These are phyloP conservation scores for Raffaelea deltoideospora DNA, from an alignment of 2,329 filamentous ascomycete genomes.

Conservation along the genomic window DNA sequence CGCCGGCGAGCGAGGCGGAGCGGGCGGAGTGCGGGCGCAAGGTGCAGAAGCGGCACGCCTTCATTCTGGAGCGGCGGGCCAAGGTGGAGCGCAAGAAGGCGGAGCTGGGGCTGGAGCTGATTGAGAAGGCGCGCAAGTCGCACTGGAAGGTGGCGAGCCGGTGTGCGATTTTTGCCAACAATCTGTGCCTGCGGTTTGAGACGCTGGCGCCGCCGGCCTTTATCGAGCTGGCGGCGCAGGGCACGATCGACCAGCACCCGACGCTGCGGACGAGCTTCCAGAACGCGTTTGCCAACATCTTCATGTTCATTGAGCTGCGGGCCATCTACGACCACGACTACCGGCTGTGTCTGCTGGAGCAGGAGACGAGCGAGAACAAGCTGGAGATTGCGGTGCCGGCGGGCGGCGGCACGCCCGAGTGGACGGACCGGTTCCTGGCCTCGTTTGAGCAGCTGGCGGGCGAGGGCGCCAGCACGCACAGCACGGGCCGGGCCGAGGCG, in stretches of 20 bases:
- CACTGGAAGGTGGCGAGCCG: conserved; percentile 95
- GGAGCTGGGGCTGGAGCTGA: conserved; percentile 65
- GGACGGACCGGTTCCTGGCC: conserved; percentile 64
- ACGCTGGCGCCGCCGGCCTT: conserved; percentile 68
- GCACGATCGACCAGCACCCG: conserved; percentile 82
- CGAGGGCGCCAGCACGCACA: conserved; percentile 13
- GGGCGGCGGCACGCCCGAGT: conserved; percentile 52
- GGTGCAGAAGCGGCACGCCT: conserved; percentile 53
- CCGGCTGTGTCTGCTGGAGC: conserved; percentile 69
- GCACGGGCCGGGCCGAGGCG: conserved; percentile 28
- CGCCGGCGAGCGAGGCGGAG: conserved; percentile 34
- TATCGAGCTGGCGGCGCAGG: conserved; percentile 66
- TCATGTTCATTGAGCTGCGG: conserved; percentile 76
- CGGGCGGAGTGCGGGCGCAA: conserved; percentile 36
- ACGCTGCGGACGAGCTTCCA: conserved; percentile 69
- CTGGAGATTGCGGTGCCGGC: conserved; percentile 53
- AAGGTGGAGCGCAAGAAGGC: conserved; percentile 76
- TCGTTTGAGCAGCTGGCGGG: conserved; percentile 46
- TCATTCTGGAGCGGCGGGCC: conserved; percentile 58
- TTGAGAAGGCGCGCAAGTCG: conserved; percentile 58
- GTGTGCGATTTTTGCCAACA: conserved; percentile 80
- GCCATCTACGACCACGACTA: conserved; percentile 78
- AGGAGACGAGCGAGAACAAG: conserved; percentile 64
- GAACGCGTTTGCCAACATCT: conserved; percentile 59
- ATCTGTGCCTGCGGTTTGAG: conserved; percentile 83